These are phyloP conservation scores for Vachellia pachyceras DNA, from an alignment of 306 rosid genomes.

Conservation along the genomic window DNA sequence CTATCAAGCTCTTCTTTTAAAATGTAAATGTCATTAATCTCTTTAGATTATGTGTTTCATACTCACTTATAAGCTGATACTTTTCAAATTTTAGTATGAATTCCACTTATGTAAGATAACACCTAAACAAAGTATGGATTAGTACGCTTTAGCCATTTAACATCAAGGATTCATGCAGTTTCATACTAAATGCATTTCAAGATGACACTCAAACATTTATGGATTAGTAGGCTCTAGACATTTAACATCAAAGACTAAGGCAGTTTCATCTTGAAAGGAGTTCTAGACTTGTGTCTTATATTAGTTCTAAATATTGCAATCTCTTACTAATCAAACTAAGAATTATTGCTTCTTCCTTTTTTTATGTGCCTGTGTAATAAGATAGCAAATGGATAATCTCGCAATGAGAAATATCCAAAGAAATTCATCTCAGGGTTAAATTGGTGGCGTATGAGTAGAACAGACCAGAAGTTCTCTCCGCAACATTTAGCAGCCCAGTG, in stretches of 20 bases:
- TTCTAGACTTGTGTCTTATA: constrained; percentile 5
- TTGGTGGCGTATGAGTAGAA: constrained; percentile 87
- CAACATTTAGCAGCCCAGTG: constrained; percentile 71
- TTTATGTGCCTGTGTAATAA: neutral
- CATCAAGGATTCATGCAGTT: neutral
- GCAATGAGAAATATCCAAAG: constrained; percentile 25
- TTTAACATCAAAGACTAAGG: constrained; percentile 22
- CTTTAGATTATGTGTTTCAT: neutral
- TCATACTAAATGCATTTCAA: neutral
- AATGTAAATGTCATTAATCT: neutral
- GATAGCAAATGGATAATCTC: constrained; percentile 15
- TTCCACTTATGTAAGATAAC: constrained; percentile 17
- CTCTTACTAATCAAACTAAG: constrained; percentile 21
- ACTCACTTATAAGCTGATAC: constrained; percentile 1
- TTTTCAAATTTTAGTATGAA: constrained; percentile 32
- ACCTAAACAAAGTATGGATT: constrained; percentile 1
- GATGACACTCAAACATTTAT: constrained; percentile 8
- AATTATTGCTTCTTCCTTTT: constrained; percentile 37
- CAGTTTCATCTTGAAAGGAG: too few species aligned
- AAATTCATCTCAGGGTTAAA: constrained; percentile 87
- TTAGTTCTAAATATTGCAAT: constrained; percentile 23
- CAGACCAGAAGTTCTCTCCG: constrained; percentile 86
- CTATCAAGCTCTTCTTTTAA: neutral
- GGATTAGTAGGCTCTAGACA: constrained; percentile 9
- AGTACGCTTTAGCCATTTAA: constrained; percentile 21